These are phyloP conservation scores for Colletotrichum sp. DNA, from an alignment of 2,329 filamentous ascomycete species.

Conservation along the genomic window DNA sequence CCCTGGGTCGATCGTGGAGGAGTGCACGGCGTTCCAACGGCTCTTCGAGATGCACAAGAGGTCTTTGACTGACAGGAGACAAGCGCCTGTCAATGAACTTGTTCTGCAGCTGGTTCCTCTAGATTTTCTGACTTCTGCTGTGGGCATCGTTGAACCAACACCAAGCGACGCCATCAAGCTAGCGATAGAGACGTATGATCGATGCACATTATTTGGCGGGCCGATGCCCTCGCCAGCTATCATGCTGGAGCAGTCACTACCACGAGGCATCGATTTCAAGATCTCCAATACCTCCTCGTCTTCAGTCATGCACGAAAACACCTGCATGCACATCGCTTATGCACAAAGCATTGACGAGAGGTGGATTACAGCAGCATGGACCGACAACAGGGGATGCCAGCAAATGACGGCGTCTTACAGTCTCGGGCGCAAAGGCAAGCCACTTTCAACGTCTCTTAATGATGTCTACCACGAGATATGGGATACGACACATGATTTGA, in stretches of 20 bases:
- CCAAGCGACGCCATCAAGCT: slow-evolving; percentile 65
- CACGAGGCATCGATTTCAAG: slow-evolving; percentile 78
- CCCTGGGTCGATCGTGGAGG: slow-evolving; percentile 67
- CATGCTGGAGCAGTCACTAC: slow-evolving; percentile 72
- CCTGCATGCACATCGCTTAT: slow-evolving; percentile 82
- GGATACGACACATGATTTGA: slow-evolving; percentile 77
- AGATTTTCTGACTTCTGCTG: slow-evolving; percentile 68
- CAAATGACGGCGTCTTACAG: slow-evolving; percentile 79
- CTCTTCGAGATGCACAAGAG: slow-evolving; percentile 70
- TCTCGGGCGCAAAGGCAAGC: slow-evolving; percentile 63
- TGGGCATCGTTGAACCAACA: slow-evolving; percentile 66
- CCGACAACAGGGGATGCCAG: slow-evolving; percentile 75
- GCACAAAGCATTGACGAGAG: slow-evolving; percentile 75
- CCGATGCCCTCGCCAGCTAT: slow-evolving; percentile 72
- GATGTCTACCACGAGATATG: slow-evolving; percentile 79
- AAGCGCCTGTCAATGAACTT: slow-evolving; percentile 64
- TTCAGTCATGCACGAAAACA: slow-evolving; percentile 79
- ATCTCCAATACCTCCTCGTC: slow-evolving; percentile 70
- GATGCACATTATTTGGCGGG: slow-evolving; percentile 66
- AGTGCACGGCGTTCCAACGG: slow-evolving; percentile 76
- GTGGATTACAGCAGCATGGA: slow-evolving; percentile 85
- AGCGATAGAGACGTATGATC: slow-evolving; percentile 79
- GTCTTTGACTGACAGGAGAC: slow-evolving; percentile 47
- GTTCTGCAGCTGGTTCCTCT: slow-evolving; percentile 79
- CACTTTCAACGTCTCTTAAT: slow-evolving; percentile 56